Conservation (phyloP, 2,329 filamentous ascomycete genomes). For the Aspergillus neoniger region DNA sequence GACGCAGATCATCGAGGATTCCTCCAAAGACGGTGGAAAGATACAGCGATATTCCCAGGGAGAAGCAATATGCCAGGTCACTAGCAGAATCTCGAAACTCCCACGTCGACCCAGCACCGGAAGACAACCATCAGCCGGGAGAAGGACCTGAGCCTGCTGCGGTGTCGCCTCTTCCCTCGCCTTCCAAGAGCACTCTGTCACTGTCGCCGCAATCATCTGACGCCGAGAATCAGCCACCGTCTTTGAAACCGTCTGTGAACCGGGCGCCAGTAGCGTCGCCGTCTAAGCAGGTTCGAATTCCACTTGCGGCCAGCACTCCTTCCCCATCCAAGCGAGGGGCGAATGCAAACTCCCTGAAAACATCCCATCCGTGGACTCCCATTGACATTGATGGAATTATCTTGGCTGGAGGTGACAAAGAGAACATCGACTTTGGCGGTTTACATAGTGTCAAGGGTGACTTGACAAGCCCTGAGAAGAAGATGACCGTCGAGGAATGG, state of each 20-base stretch:
- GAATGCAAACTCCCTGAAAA: slow-evolving; percentile 56
- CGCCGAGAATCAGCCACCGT: slow-evolving; percentile 76
- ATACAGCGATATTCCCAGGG: slow-evolving; percentile 41
- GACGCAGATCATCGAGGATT: slow-evolving; percentile 29
- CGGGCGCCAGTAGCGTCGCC: slow-evolving; percentile 38
- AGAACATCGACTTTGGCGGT: slow-evolving; percentile 53
- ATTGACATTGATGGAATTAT: slow-evolving; percentile 72
- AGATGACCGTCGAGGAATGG: slow-evolving; percentile 95
- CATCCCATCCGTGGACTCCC: slow-evolving; percentile 66
- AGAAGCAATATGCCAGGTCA: slow-evolving; percentile 36
- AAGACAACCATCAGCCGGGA: slow-evolving; percentile 16
- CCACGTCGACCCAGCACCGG: slow-evolving; percentile 13
- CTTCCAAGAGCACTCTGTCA: slow-evolving; percentile 57
- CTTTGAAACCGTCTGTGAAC: slow-evolving; percentile 59
- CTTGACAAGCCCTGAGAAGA: slow-evolving; percentile 74
- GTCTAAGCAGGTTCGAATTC: slow-evolving; percentile 40
- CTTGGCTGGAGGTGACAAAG: slow-evolving; percentile 41
- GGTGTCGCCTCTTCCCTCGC: slow-evolving; percentile 32
- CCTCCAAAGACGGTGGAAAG: slow-evolving; percentile 41
- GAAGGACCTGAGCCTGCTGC: slow-evolving; percentile 12
- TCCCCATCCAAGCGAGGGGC: slow-evolving; percentile 65
- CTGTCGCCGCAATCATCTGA: slow-evolving; percentile 75
- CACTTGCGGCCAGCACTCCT: slow-evolving; percentile 47
- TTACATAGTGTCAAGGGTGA: slow-evolving; percentile 57
- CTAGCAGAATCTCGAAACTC: slow-evolving; percentile 30